Percentiles rank a stretch among this genome's conserved stretches.
Conservation (phyloP, 176 grass and related monocot genomes). For the Coix lacrymajobi region DNA sequence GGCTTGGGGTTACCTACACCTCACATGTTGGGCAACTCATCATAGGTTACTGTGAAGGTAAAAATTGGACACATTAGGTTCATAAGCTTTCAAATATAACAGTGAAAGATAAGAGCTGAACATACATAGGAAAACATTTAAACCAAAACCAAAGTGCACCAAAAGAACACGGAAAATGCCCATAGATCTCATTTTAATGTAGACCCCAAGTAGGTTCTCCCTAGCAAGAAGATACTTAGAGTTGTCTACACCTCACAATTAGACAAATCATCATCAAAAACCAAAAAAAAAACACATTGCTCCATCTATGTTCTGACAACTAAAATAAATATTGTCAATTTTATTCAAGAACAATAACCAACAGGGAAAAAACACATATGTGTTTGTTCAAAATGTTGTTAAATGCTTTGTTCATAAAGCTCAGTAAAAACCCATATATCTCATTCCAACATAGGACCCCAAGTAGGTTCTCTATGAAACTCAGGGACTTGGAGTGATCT, state of each 20-base stretch:
- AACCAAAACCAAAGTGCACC: background rate
- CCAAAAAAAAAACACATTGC: background rate
- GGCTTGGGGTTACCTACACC: slow-evolving; percentile 1
- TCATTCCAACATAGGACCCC: slow-evolving; percentile 31
- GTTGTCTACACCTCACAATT: slow-evolving; percentile 17
- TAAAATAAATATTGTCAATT: background rate
- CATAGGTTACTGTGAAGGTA: background rate
- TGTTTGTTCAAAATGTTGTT: background rate
- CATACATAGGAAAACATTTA: background rate
- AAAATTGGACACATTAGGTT: background rate
- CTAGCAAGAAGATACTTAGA: slow-evolving; percentile 22
- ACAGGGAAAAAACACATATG: background rate
- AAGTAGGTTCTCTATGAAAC: slow-evolving; percentile 39
- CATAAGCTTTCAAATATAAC: background rate
- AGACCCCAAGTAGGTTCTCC: slow-evolving; percentile 46
- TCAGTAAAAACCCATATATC: slow-evolving; percentile 20
- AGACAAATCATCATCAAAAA: background rate
- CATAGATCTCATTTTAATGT: slow-evolving; percentile 19
- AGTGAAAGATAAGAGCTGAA: background rate
- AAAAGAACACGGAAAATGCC: background rate
- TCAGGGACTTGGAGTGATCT: slow-evolving; percentile 21
- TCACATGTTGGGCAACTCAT: background rate
- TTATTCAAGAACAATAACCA: background rate
- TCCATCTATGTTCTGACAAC: background rate
- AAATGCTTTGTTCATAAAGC: background rate